Evolutionary conservation across 192 early-diverging fungal genomes (phyloP).

Genomic region (Backusella sp.): DNA sequence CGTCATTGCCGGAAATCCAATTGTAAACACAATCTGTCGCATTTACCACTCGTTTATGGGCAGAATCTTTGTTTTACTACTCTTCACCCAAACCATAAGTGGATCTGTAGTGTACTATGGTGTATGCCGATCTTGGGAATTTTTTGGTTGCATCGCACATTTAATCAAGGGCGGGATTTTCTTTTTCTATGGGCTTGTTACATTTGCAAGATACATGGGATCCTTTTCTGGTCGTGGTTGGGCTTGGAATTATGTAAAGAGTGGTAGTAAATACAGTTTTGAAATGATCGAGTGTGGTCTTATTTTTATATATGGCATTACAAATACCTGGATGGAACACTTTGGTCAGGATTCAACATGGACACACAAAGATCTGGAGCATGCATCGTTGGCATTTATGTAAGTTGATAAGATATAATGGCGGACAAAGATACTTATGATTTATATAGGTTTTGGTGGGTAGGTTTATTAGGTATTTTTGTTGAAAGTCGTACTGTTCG

Average conservation of each 20-base stretch:
- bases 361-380: slow-evolving; percentile 37
- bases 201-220: slow-evolving; percentile 33
- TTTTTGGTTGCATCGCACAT: slow-evolving; percentile 33
- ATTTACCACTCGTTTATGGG: slow-evolving; percentile 19
- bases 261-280: slow-evolving; percentile 26
- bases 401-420: slow-evolving; percentile 2
- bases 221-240: slow-evolving; percentile 32
- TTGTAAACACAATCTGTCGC: slow-evolving; percentile 21
- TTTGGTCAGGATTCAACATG: slow-evolving; percentile 31
- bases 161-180: slow-evolving; percentile 39
- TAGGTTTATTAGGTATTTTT: slow-evolving; percentile 29
- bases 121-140: slow-evolving; percentile 32
- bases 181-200: slow-evolving; percentile 34
- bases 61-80: slow-evolving; percentile 21
- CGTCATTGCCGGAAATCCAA: slow-evolving; percentile 11
- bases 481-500: slow-evolving; percentile 32
- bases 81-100: slow-evolving; percentile 32
- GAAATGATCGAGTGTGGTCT: slow-evolving; percentile 32
- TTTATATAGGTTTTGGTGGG: slow-evolving; percentile 30
- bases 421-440: too few relatives aligned
- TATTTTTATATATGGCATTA: slow-evolving; percentile 37
- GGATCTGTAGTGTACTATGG: slow-evolving; percentile 35
- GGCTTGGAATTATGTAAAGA: slow-evolving; percentile 30
- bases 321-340: slow-evolving; percentile 41
- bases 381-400: slow-evolving; percentile 37